Evolutionary conservation across 495 filamentous ascomycete genomes (phyloP).

Genomic region (Niebla homalea): DNA sequence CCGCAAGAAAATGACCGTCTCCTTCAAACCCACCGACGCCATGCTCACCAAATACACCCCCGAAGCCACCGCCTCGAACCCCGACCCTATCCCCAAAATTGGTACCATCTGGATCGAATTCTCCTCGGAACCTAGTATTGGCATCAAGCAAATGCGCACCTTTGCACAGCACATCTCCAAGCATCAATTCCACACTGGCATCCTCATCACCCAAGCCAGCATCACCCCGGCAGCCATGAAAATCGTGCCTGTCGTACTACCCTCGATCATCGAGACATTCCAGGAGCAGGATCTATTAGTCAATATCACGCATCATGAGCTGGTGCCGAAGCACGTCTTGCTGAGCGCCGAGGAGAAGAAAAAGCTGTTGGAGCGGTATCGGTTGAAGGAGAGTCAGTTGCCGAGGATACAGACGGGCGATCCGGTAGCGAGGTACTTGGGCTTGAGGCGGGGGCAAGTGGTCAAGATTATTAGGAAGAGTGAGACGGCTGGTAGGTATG

Average conservation of each 20-base stretch:
- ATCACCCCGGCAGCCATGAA: conserved; percentile 77
- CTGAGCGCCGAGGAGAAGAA: conserved; percentile 82
- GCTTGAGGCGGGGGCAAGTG: conserved; percentile 83
- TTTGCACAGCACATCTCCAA: conserved; percentile 70
- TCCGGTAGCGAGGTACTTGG: conserved; percentile 84
- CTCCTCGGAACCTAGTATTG: conserved; percentile 58
- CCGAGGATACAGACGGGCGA: conserved; percentile 83
- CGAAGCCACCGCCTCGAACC: conserved; percentile 46
- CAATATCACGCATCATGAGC: conserved; percentile 96
- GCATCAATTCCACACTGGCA: conserved; percentile 73
- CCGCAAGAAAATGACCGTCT: conserved; percentile 72
- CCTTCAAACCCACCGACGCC: conserved; percentile 60
- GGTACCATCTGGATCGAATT: conserved; percentile 93
- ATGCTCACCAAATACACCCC: conserved; percentile 78
- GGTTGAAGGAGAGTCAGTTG: conserved; percentile 92
- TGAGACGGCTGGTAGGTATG: conserved; percentile 44
- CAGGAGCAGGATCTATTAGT: conserved; percentile 89
- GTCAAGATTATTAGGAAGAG: conserved; percentile 93
- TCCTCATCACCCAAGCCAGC: conserved; percentile 70
- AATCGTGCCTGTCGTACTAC: conserved; percentile 58
- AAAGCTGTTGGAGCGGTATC: conserved; percentile 69
- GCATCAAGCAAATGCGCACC: conserved; percentile 77
- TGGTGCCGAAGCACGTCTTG: conserved; percentile 87
- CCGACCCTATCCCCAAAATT: conserved; percentile 53
- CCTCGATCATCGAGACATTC: conserved; percentile 81